phyloP scores from a whole-genome alignment of 345 rosid species.

The Eucalyptus coolabah region DNA sequence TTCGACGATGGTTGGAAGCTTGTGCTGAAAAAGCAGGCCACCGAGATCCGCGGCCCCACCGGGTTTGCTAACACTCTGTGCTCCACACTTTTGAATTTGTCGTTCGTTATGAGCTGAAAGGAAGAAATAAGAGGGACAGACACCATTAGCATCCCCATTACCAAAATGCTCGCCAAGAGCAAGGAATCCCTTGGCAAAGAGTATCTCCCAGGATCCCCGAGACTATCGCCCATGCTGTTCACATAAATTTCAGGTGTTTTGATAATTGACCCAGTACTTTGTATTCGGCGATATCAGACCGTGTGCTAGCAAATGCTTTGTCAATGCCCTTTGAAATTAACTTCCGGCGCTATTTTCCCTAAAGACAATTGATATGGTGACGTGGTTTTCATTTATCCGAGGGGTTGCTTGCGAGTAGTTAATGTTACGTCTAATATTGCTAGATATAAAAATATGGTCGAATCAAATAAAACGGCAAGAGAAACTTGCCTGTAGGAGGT shows the following conservation, averaged over 20 bases:
- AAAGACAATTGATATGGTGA: neutral
- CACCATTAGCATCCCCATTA: neutral
- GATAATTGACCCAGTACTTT: neutral
- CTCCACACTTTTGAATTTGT: slow-evolving; percentile 10
- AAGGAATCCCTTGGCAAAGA: neutral
- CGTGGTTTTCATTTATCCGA: fast-evolving
- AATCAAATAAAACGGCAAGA: neutral
- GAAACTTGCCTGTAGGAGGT: slow-evolving; percentile 42
- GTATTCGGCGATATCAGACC: neutral
- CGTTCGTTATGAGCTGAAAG: slow-evolving; percentile 21
- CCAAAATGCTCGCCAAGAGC: neutral
- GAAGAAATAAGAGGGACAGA: neutral
- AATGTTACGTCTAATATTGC: neutral
- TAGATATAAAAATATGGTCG: neutral
- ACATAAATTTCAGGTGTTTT: neutral
- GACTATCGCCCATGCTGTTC: neutral
- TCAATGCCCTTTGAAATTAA: neutral
- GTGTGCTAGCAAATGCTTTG: neutral
- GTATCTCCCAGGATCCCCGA: neutral
- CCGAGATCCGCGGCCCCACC: slow-evolving; percentile 15
- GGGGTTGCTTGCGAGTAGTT: neutral
- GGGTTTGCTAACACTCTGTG: slow-evolving; percentile 16
- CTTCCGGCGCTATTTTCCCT: neutral
- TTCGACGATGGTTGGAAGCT: neutral
- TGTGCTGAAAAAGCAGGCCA: slow-evolving; percentile 20